Evolutionary conservation across 2,329 filamentous ascomycete genomes (phyloP).

Genomic region (Blastomyces silverae): DNA sequence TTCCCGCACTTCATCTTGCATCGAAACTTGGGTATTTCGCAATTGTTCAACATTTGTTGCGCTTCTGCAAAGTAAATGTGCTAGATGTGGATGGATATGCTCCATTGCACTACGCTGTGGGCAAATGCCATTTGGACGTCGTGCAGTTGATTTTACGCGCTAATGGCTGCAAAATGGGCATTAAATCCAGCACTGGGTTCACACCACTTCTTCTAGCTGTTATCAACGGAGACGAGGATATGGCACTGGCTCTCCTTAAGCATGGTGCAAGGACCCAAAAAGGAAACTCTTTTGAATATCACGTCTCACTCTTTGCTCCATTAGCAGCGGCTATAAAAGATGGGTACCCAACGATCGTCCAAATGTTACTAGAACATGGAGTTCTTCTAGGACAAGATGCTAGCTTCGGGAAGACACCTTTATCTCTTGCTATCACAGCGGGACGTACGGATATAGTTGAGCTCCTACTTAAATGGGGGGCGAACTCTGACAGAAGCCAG

Average conservation of each 20-base stretch:
- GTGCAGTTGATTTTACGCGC: not conserved
- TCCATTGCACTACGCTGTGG: not conserved
- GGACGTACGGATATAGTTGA: not conserved
- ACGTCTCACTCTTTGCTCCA: not conserved
- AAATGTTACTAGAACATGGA: not conserved
- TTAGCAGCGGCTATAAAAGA: not conserved
- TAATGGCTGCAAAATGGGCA: not conserved
- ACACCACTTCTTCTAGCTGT: conserved; percentile 3
- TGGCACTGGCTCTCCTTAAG: not conserved
- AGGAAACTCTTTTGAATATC: too few relatives aligned
- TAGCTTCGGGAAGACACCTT: not conserved
- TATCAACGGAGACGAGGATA: not conserved
- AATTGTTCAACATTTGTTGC: not conserved
- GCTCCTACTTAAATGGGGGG: not conserved
- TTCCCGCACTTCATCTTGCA: conserved; percentile 4
- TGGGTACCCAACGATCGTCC: not conserved
- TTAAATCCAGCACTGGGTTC: not conserved
- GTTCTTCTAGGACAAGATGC: not conserved
- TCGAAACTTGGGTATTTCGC: conserved; percentile 3
- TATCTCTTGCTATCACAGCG: not conserved
- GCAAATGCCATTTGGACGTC: not conserved
- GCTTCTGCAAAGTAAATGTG: not conserved
- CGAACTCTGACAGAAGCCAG: not conserved
- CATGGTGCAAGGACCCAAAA: not conserved
- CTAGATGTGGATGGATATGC: conserved; percentile 4